Conservation (phyloP, 805 yeast genomes). For the Myxozyma nipponensis region DNA sequence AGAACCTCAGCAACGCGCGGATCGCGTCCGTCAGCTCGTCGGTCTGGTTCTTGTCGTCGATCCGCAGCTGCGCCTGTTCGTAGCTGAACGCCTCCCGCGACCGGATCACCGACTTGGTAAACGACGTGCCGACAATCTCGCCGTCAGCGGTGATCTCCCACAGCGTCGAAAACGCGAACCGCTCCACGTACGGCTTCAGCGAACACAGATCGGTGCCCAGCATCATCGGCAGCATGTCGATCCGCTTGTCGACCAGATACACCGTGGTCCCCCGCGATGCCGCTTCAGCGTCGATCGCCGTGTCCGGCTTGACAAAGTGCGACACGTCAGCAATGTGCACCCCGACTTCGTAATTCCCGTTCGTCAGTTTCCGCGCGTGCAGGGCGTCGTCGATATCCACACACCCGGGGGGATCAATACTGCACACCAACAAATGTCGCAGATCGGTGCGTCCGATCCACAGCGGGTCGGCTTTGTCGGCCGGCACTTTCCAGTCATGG, state of each 20-base stretch:
- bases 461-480: conserved; percentile 48
- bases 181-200: conserved; percentile 87
- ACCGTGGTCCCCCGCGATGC: conserved; percentile 97
- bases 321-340: conserved; percentile 99
- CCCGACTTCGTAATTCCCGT: conserved; percentile 95
- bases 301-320: conserved; percentile 89
- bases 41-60: conserved; percentile 68
- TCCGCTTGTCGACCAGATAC: conserved; percentile 93
- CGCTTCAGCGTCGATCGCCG: conserved; percentile 92
- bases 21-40: conserved; percentile 89
- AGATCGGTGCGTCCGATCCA: conserved; percentile 64
- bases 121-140: conserved; percentile 71
- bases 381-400: conserved; percentile 98
- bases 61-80: conserved; percentile 85
- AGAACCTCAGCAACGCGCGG: conserved; percentile 73
- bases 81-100: conserved; percentile 94
- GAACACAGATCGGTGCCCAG: conserved; percentile 96
- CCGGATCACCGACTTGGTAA: conserved; percentile 80
- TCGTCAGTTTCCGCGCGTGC: conserved; percentile 78
- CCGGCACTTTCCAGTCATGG: conserved; percentile 84
- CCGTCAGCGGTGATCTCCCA: conserved; percentile 84
- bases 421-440: conserved; percentile 84
- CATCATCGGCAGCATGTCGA: conserved; percentile 95
- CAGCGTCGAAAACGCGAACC: conserved; percentile 90
- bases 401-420: conserved; percentile 97